Evolutionary conservation across 148 eudicot species (phyloP), one percentile per base, ranked within the genome.

Genomic region (Cornus kousa): DNA sequence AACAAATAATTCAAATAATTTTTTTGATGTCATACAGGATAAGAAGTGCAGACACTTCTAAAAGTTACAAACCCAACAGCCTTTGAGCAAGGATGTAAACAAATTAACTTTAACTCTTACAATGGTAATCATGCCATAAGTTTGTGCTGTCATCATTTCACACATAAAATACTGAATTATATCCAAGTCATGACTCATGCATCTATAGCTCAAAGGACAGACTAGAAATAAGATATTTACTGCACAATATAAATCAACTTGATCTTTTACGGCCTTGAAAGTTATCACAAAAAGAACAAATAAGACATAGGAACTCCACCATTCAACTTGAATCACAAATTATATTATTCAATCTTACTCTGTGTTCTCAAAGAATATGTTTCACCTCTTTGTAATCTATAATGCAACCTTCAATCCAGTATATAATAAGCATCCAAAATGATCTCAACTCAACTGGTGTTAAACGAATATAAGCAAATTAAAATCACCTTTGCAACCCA

Each of bases 401-500:
- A 16, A 53, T 53, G 59, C 59, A 53, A 16, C 12, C 17, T 53
- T 53, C 2, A 14, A 35, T 53, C 59, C 59, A 53, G 17, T 53
- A 53, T 53, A 11, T 53, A 53, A 53, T 4, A 53, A 53, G 59
- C 59, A 53, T 53, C 59, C 5, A 53, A 11, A 11, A 53, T 48
- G 50, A 9, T 32, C 48, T 43, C 4, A 14, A 11, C 50, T 7
- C 28, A 28, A 28, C 28, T 4, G 2, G 73, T 35, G n/a, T 6
- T 59, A n/a, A 28, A 0, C 7, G 67, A n/a, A n/a, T 62, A 57
- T 62, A 13, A 57, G 23, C 66, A 62, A 66, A 7, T 53, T 23
- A 78, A 53, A 77, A 77, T 80, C 82, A 96, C 99, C 98, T 96
- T 96, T 28, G 99, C 97, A 83, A 92, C 97, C 99, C 99, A 96